These are phyloP conservation scores for Logfia minima DNA, from an alignment of 129 eudicot species.

Conservation along the genomic window DNA sequence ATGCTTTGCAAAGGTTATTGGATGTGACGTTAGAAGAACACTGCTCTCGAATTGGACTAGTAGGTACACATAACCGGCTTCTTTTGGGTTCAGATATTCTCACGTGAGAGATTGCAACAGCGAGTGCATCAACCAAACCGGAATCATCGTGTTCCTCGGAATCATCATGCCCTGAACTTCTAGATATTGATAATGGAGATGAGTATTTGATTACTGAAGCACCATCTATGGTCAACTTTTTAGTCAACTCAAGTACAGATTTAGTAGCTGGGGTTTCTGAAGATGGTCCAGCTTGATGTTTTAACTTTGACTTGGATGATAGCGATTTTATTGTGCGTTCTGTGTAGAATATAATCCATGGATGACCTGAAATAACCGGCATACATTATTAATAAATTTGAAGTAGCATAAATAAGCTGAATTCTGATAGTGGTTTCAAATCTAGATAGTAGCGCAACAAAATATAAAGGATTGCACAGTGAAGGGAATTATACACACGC, in stretches of 20 bases:
- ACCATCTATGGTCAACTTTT: conserved; percentile 31
- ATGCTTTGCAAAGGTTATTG: conserved; percentile 87
- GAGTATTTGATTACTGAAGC: conserved; percentile 28
- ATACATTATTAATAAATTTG: neutral
- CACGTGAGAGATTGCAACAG: conserved; percentile 75
- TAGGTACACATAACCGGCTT: conserved; percentile 63
- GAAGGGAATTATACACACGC: neutral
- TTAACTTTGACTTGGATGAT: conserved; percentile 59
- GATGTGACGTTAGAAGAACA: conserved; percentile 58
- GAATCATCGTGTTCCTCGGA: conserved; percentile 58
- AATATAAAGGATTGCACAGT: neutral
- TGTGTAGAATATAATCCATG: conserved; percentile 87
- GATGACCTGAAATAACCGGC: conserved; percentile 62
- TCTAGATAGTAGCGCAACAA: neutral
- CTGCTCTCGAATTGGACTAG: conserved; percentile 74
- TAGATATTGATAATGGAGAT: conserved; percentile 28
- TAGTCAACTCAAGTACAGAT: conserved; percentile 40
- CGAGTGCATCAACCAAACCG: conserved; percentile 71
- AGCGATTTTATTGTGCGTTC: conserved; percentile 57
- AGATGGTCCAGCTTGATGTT: conserved; percentile 34
- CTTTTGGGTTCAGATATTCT: conserved; percentile 91
- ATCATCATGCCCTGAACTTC: conserved; percentile 28
- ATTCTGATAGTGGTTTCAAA: neutral
- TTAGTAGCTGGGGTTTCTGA: conserved; percentile 34
- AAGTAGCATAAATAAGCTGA: neutral